Percentiles rank a stretch among this genome's conserved stretches.
These are phyloP conservation scores for Vaccinium corymbosum DNA, from an alignment of 148 eudicot species.

Conservation along the genomic window DNA sequence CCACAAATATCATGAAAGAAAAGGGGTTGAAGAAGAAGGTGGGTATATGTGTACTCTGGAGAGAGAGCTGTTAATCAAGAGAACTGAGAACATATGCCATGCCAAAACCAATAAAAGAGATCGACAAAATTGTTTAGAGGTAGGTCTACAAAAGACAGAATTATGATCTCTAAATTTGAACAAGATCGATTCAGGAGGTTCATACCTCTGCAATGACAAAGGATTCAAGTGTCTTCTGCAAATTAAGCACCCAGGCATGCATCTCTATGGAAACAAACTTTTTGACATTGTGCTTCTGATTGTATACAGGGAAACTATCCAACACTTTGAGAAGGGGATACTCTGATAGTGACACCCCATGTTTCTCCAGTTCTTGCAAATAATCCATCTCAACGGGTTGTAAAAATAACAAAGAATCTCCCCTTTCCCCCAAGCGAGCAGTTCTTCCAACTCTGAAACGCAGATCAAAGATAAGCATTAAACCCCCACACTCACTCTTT, in stretches of 20 bases:
- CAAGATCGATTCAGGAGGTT: background rate
- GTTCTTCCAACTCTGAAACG: slow-evolving; percentile 93
- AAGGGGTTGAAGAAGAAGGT: background rate
- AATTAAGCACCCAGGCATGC: slow-evolving; percentile 80
- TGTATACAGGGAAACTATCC: slow-evolving; percentile 60
- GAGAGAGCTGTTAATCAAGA: background rate
- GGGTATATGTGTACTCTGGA: background rate
- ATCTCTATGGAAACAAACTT: slow-evolving; percentile 65
- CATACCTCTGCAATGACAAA: slow-evolving; percentile 54
- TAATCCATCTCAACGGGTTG: slow-evolving; percentile 85
- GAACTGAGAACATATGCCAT: background rate
- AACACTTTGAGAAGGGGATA: slow-evolving; percentile 74
- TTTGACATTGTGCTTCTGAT: slow-evolving; percentile 47
- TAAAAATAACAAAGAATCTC: slow-evolving; percentile 82
- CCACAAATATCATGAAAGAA: background rate
- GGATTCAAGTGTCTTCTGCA: slow-evolving; percentile 80
- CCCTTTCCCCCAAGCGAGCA: slow-evolving; percentile 93
- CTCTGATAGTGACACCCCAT: slow-evolving; percentile 65
- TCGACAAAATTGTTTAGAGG: background rate
- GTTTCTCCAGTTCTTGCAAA: slow-evolving; percentile 73
- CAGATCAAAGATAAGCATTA: slow-evolving; percentile 19
- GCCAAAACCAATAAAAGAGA: background rate
- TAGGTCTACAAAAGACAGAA: background rate
- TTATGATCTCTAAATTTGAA: background rate
- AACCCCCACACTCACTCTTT: background rate